Conservation (phyloP, 257 asterid genomes). For the Rehmannia glutinosa region DNA sequence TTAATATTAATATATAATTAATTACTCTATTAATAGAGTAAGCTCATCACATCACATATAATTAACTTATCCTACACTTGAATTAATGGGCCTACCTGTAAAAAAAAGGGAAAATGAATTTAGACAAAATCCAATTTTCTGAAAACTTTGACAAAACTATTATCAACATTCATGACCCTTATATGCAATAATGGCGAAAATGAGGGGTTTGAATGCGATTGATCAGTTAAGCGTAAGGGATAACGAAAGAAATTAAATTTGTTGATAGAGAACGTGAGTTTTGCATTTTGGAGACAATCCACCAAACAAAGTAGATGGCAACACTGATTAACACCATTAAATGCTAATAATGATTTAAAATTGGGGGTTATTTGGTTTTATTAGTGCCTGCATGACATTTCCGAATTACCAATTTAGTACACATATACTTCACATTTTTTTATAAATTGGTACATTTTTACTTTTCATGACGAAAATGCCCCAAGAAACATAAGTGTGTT, state of each 20-base stretch:
- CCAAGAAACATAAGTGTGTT: too few relatives aligned
- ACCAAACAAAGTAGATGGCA: slow-evolving; percentile 22
- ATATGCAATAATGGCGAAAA: slow-evolving; percentile 27
- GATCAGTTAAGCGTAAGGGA: neutral
- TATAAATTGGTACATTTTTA: too few relatives aligned
- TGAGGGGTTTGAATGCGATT: slow-evolving; percentile 27
- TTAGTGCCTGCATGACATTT: too few relatives aligned
- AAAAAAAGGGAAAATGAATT: neutral
- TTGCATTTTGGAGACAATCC: slow-evolving; percentile 32
- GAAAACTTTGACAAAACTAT: too few relatives aligned
- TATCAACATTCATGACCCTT: slow-evolving; percentile 1
- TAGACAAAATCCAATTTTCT: neutral
- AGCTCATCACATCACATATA: neutral
- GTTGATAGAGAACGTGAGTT: slow-evolving; percentile 19
- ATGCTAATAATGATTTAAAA: neutral
- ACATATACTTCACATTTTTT: too few relatives aligned
- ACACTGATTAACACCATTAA: slow-evolving; percentile 3
- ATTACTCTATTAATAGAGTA: too few relatives aligned
- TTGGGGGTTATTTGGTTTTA: too few relatives aligned
- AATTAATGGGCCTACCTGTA: neutral
- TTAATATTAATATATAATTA: too few relatives aligned
- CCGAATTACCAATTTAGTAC: too few relatives aligned
- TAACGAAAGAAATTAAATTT: neutral
- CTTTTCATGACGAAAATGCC: too few relatives aligned
- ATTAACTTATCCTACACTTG: neutral